A percentile compares a stretch with the other conserved stretches of the same genome.
Conservation (phyloP, 495 filamentous ascomycete genomes). For the Podospora tetraspora region DNA sequence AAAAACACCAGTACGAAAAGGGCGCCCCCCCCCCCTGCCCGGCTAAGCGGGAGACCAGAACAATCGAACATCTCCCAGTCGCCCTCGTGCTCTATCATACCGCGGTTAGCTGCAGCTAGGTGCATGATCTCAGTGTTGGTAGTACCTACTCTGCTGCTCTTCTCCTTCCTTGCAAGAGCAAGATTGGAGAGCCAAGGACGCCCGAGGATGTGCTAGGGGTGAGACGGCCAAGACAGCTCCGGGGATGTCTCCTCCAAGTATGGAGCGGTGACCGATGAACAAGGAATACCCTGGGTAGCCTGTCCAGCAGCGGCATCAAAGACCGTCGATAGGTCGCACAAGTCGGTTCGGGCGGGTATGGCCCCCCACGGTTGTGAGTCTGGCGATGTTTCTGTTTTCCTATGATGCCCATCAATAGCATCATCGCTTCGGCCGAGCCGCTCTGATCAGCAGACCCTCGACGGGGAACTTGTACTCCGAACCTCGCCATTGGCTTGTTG, state of each 20-base stretch:
- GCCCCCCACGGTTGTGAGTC: slow-evolving; percentile 10
- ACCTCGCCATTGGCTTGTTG: slow-evolving; percentile 16
- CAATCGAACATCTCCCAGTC: not conserved
- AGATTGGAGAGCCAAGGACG: not conserved
- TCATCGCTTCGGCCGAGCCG: slow-evolving; percentile 15
- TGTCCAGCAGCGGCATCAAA: slow-evolving; percentile 1
- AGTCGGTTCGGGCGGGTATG: slow-evolving; percentile 14
- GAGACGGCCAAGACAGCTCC: slow-evolving; percentile 18
- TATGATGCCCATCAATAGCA: slow-evolving; percentile 10
- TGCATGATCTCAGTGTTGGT: slow-evolving; percentile 18
- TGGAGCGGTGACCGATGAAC: not conserved
- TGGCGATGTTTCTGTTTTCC: slow-evolving; percentile 8
- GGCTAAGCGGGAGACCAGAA: not conserved
- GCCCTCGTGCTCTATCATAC: not conserved
- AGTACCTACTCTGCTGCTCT: slow-evolving; percentile 5
- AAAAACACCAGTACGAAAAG: not conserved
- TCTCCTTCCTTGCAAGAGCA: not conserved
- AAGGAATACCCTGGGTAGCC: slow-evolving; percentile 15
- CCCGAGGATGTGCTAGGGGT: not conserved
- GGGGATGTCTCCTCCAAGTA: slow-evolving; percentile 8
- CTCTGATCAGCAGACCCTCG: slow-evolving; percentile 29
- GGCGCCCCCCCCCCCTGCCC: not conserved
- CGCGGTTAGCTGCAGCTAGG: slow-evolving; percentile 12
- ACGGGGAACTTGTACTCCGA: slow-evolving; percentile 8
- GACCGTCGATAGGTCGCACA: slow-evolving; percentile 12